Conservation (phyloP, 139 green algal genomes). For the Auxenochlorella pyrenoidosa region DNA sequence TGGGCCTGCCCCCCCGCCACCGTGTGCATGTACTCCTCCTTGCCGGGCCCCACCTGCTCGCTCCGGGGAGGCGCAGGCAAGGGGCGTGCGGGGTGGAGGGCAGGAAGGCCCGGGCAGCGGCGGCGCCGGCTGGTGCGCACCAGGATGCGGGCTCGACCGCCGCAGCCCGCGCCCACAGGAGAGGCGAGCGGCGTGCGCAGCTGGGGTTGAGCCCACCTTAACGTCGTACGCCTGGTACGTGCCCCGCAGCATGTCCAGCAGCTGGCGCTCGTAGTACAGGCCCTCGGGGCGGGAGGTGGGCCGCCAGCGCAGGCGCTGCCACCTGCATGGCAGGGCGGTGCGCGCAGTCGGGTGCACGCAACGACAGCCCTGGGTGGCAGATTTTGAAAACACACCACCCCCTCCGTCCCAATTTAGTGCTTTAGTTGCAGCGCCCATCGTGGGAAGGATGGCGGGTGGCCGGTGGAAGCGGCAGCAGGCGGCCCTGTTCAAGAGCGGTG, state of each 20-base stretch:
- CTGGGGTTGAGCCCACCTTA: neutral
- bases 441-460: neutral
- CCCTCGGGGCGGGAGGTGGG: slow-evolving; percentile 62
- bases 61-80: neutral
- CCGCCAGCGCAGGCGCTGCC: slow-evolving; percentile 57
- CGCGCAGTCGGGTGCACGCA: neutral
- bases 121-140: neutral
- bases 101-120: neutral
- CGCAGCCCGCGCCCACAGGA: neutral
- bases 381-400: too few relatives aligned
- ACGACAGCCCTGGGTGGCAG: too few relatives aligned
- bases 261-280: slow-evolving; percentile 43
- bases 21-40: slow-evolving; percentile 78
- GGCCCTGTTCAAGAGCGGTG: neutral
- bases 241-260: slow-evolving; percentile 50
- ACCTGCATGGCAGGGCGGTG: neutral
- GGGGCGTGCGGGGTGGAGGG: neutral
- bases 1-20: slow-evolving; percentile 41
- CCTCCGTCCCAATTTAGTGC: too few relatives aligned
- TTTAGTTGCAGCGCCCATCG: too few relatives aligned
- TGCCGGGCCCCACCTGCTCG: slow-evolving; percentile 53
- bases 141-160: too few relatives aligned
- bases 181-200: neutral
- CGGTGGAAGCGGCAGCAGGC: neutral
- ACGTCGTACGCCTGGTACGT: slow-evolving; percentile 10